Conservation (phyloP, 352 stramenopile species). For the Phytophthora melonis region DNA sequence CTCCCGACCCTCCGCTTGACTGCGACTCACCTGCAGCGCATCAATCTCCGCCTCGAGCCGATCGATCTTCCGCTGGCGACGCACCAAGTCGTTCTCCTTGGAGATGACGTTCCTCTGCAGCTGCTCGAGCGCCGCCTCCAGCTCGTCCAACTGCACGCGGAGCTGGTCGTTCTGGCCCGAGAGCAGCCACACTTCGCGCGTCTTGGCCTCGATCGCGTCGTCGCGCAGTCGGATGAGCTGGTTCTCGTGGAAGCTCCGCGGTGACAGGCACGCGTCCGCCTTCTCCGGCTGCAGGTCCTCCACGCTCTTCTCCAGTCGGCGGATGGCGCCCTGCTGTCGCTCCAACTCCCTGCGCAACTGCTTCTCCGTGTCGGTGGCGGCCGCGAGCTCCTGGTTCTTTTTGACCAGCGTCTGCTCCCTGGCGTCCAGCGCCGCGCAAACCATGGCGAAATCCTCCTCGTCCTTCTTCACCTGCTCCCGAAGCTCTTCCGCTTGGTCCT, state of each 20-base stretch:
- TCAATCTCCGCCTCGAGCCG: conserved; percentile 67
- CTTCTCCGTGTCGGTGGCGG: conserved; percentile 39
- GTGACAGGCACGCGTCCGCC: conserved; percentile 73
- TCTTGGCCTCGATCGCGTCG: conserved; percentile 76
- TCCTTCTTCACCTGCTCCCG: conserved; percentile 63
- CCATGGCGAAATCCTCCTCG: conserved; percentile 75
- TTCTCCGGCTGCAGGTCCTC: conserved; percentile 49
- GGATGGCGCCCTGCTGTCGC: conserved; percentile 44
- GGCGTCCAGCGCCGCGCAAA: conserved; percentile 59
- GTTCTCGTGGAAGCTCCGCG: conserved; percentile 77
- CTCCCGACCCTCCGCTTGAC: conserved; percentile 67
- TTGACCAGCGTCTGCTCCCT: conserved; percentile 57
- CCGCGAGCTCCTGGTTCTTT: conserved; percentile 47
- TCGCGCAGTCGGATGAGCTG: conserved; percentile 80
- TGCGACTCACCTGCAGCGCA: conserved; percentile 54
- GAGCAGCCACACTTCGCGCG: conserved; percentile 76
- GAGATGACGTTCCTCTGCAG: conserved; percentile 63
- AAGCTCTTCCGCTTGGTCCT: conserved; percentile 46
- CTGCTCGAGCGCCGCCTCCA: conserved; percentile 68
- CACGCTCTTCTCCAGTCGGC: conserved; percentile 58
- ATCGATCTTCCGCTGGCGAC: conserved; percentile 63
- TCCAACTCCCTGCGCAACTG: conserved; percentile 59
- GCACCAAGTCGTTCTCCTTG: conserved; percentile 70
- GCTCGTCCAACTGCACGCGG: conserved; percentile 68
- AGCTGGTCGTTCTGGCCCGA: conserved; percentile 74